Base-by-base conservation (phyloP, 106 monocot genomes). In the Dendrobium catenatum region DNA sequence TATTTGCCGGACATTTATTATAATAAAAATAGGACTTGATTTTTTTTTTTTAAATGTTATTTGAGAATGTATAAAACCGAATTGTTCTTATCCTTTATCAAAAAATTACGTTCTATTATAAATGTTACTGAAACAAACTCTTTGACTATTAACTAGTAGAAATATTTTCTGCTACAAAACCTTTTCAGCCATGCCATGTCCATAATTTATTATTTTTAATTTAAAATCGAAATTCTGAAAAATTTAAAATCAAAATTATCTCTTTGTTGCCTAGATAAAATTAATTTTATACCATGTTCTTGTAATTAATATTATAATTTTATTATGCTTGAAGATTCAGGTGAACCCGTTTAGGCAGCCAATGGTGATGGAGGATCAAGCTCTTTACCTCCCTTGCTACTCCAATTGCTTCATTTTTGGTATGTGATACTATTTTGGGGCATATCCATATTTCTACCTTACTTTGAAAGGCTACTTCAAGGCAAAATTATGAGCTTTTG, bases 291-390 rank as follows among this genome's bases (percentile, higher is more conserved):
- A 24, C 10, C 7, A 66, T 66, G 1, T 26, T 66, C 64, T 66
- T 66, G 22, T 66, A 66, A 66, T 24, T 66, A 66, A 66, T 66
- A 37, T 10, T 64, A 37, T 59, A 56, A 5, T 59, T 75, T 82
- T 19, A 27, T 5, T 59, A 76, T 59, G 64, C 18, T 59, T 87
- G 17, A 88, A 99, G 99, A 85, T 95, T 44, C 99, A 99, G 73
- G 46, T 99, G 76, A 99, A 99, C 86, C 99, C 99, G 49, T 99
- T 99, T 82, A 86, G 99, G 80, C 93, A 95, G 76, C 99, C 99
- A 2, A 48, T 92, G 86, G 66, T 51, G 58, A 84, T 95, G 79
- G 95, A 99, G 78, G 82, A 93, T 68, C 81, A 79, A 73, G 84
- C 88, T 4, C 76, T 95, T 74, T 87, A 85, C 81, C 80, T 98